A percentile compares a stretch with the other conserved stretches of the same genome.
Conservation (phyloP, 768 basidiomycete genomes). For the Lyophyllum semitale region DNA sequence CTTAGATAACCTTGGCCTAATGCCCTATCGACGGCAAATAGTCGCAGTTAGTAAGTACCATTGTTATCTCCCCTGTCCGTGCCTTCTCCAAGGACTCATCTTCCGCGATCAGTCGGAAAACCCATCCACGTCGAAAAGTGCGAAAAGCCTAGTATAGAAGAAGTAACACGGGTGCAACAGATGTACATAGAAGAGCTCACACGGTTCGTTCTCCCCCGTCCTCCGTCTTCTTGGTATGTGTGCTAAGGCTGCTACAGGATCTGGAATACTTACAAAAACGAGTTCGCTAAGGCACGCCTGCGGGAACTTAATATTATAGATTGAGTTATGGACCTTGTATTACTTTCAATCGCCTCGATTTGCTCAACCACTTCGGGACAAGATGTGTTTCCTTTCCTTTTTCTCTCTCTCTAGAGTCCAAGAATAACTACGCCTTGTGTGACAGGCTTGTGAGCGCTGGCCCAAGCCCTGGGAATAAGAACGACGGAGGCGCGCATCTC, state of each 20-base stretch:
- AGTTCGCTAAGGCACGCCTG: conserved; percentile 82
- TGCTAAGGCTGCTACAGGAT: conserved; percentile 53
- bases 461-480: conserved; percentile 6
- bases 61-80: neutral
- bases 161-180: conserved; percentile 76
- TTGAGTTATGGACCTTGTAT: conserved; percentile 31
- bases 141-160: conserved; percentile 81
- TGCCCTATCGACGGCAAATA: conserved; percentile 94
- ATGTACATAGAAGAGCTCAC: conserved; percentile 92
- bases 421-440: too few species aligned
- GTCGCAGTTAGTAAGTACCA: conserved; percentile 88
- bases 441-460: too few species aligned
- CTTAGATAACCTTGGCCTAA: conserved; percentile 88
- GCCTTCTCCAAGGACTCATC: neutral
- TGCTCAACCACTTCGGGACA: neutral
- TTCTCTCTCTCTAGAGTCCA: neutral
- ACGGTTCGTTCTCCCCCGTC: conserved; percentile 51
- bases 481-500: too few species aligned
- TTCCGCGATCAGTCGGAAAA: conserved; percentile 64
- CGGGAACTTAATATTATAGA: conserved; percentile 80
- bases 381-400: neutral
- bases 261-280: conserved; percentile 95
- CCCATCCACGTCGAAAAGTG: conserved; percentile 81
- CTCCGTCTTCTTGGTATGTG: neutral
- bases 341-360: conserved; percentile 1